Percentiles rank a stretch among this genome's conserved stretches.
phyloP scores from a whole-genome alignment of 2,329 filamentous ascomycete genomes.

The Fusarium temperatum region DNA sequence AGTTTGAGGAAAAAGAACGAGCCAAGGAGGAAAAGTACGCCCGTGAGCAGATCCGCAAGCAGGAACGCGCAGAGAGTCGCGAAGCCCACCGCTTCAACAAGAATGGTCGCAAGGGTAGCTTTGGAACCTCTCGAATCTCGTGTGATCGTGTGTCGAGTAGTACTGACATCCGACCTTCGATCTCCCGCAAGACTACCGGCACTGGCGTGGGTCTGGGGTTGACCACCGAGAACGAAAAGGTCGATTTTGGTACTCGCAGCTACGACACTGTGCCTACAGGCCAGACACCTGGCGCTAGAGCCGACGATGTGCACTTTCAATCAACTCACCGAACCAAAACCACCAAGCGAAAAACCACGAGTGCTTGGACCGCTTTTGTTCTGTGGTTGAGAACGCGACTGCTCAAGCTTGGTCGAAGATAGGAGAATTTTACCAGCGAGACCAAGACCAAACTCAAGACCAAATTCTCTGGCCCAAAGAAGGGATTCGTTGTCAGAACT shows the following conservation, averaged over 20 bases:
- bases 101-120: conserved; percentile 53
- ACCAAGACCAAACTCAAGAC: conserved; percentile 26
- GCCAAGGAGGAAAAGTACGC: conserved; percentile 71
- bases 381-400: conserved; percentile 69
- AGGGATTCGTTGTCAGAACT: conserved; percentile 17
- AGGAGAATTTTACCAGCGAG: conserved; percentile 40
- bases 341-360: conserved; percentile 68
- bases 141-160: conserved; percentile 47
- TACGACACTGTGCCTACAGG: conserved; percentile 55
- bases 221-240: conserved; percentile 51
- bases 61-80: conserved; percentile 66
- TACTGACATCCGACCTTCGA: conserved; percentile 42
- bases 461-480: conserved; percentile 12
- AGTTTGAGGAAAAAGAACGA: conserved; percentile 69
- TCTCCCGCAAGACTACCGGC: conserved; percentile 43
- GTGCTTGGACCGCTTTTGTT: conserved; percentile 70
- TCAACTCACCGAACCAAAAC: conserved; percentile 54
- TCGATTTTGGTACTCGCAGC: conserved; percentile 55
- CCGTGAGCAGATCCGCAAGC: conserved; percentile 65
- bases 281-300: conserved; percentile 41
- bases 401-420: conserved; percentile 53
- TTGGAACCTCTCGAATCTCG: conserved; percentile 45
- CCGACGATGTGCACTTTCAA: conserved; percentile 57
- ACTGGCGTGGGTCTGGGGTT: conserved; percentile 29
- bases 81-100: conserved; percentile 63